Percentiles rank a stretch among this genome's conserved stretches.
phyloP scores from a whole-genome alignment of 2,329 filamentous ascomycete species.

The Diaporthe australafricana region DNA sequence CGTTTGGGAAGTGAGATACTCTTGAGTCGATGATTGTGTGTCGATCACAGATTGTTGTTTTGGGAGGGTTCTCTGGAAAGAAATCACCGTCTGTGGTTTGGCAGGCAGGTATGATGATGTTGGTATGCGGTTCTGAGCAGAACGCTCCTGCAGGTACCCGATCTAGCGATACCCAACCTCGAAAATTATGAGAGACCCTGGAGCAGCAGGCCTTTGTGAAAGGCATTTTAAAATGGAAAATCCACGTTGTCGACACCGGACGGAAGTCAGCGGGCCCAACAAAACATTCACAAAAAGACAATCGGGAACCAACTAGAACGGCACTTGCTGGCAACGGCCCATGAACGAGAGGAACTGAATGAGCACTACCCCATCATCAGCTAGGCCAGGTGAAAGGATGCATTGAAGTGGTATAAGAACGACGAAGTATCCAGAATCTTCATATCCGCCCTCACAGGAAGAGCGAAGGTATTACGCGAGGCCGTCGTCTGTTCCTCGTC shows the following conservation, averaged over 20 bases:
- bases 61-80: not conserved
- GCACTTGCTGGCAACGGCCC: not conserved
- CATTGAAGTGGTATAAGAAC: not conserved
- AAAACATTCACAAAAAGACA: not conserved
- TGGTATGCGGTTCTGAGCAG: conserved; percentile 10
- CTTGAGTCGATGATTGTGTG: too few relatives aligned
- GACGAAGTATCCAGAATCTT: not conserved
- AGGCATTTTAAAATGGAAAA: not conserved
- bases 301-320: too few relatives aligned
- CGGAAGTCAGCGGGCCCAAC: not conserved
- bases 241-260: not conserved
- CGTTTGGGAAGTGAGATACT: not conserved
- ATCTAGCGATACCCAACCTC: not conserved
- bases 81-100: not conserved
- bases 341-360: not conserved
- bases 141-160: conserved; percentile 21
- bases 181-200: not conserved
- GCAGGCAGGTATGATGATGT: conserved; percentile 14
- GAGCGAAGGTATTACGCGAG: not conserved
- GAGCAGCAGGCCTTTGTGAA: too few relatives aligned
- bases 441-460: too few relatives aligned
- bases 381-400: too few relatives aligned
- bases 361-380: not conserved
- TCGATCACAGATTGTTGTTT: not conserved
- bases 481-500: not conserved